Percentiles rank a stretch among this genome's conserved stretches.
These are phyloP conservation scores for Penicillium digitatum DNA, from an alignment of 2,329 filamentous ascomycete genomes.

Conservation along the genomic window DNA sequence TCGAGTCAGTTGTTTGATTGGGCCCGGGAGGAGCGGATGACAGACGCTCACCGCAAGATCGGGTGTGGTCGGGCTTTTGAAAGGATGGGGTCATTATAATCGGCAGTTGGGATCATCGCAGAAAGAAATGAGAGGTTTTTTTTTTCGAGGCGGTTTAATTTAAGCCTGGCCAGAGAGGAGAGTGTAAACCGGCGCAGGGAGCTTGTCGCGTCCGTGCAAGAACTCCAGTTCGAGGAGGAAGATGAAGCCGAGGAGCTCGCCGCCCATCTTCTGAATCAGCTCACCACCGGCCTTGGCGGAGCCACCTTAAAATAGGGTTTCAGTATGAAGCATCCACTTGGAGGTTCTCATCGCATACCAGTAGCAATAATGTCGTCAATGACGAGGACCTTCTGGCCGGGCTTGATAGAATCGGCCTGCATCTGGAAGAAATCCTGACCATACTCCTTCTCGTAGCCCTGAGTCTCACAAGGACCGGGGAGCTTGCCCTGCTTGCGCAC, in stretches of 20 bases:
- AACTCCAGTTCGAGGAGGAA: conserved; percentile 96
- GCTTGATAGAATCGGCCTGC: conserved; percentile 77
- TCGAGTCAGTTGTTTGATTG: background rate
- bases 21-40: background rate
- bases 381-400: conserved; percentile 83
- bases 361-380: conserved; percentile 99
- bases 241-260: conserved; percentile 79
- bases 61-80: conserved; percentile 2
- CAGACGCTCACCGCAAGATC: conserved; percentile 4
- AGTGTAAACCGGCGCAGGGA: conserved; percentile 77
- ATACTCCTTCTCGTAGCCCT: conserved; percentile 91
- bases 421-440: conserved; percentile 95
- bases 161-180: conserved; percentile 64
- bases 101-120: conserved; percentile 10
- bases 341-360: conserved; percentile 55
- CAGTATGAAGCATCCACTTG: background rate
- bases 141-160: background rate
- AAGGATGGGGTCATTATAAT: conserved; percentile 9
- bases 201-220: conserved; percentile 85
- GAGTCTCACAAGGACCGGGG: conserved; percentile 80
- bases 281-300: conserved; percentile 83
- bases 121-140: conserved; percentile 14
- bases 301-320: conserved; percentile 59
- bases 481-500: conserved; percentile 96
- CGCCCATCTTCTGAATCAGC: conserved; percentile 81